Evolutionary conservation across 257 asterid species (phyloP).

Genomic region (Anisodus acutangulus): DNA sequence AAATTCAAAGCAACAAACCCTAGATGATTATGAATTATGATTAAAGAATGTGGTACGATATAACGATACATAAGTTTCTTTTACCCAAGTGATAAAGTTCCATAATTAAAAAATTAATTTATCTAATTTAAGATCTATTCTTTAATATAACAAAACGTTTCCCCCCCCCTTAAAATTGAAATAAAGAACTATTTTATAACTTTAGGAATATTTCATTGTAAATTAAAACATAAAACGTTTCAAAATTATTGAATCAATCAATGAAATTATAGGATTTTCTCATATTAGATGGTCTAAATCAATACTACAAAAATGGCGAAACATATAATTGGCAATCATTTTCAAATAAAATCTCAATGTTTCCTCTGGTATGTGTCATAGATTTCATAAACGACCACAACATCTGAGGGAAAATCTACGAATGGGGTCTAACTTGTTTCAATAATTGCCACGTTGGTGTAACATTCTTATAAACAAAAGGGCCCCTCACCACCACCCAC

Average conservation of each 20-base stretch:
- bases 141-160: background rate
- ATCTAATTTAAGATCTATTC: background rate
- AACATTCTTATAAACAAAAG: background rate
- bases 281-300: background rate
- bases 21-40: no score
- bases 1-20: background rate
- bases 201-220: background rate
- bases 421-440: constrained; percentile 16
- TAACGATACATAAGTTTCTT: no score
- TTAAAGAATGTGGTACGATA: no score
- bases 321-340: constrained; percentile 8
- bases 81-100: no score
- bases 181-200: background rate
- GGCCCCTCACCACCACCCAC: background rate
- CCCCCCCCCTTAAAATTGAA: no score
- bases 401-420: background rate
- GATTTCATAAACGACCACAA: constrained; percentile 20
- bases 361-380: background rate
- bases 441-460: background rate
- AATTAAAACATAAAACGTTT: background rate
- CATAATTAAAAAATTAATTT: background rate
- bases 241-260: background rate
- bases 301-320: background rate
- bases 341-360: constrained; percentile 19
- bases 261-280: background rate